Conservation (phyloP, 2,329 filamentous ascomycete species). For the Plectosphaerella cucumerina region DNA sequence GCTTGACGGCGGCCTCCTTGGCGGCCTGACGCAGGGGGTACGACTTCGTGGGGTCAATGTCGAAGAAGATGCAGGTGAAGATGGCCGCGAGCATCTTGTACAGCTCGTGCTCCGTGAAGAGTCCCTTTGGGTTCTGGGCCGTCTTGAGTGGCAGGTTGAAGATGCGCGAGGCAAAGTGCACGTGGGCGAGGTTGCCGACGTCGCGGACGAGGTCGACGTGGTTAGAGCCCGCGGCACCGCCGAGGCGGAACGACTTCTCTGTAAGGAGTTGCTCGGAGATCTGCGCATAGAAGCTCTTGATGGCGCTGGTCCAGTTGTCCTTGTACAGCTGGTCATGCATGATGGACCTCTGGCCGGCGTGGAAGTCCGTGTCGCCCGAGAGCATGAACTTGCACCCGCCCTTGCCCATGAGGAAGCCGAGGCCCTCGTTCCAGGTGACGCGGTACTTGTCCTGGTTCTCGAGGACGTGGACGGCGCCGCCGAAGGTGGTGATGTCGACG, state of each 20-base stretch:
- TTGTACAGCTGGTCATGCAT: conserved; percentile 56
- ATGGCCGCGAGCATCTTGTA: conserved; percentile 62
- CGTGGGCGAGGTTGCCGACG: conserved; percentile 63
- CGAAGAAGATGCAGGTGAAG: conserved; percentile 62
- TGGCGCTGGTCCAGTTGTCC: conserved; percentile 55
- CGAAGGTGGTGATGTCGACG: conserved; percentile 57
- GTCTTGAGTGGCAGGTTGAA: conserved; percentile 68
- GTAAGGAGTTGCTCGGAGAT: conserved; percentile 58
- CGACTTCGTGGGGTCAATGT: conserved; percentile 61
- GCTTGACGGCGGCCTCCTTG: conserved; percentile 50
- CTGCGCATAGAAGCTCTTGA: conserved; percentile 64
- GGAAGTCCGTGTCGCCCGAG: conserved; percentile 42
- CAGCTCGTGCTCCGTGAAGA: conserved; percentile 51
- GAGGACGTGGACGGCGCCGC: conserved; percentile 58
- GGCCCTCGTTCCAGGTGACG: conserved; percentile 58
- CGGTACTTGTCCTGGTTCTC: conserved; percentile 58
- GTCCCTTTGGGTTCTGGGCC: conserved; percentile 52
- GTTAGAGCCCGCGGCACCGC: conserved; percentile 42
- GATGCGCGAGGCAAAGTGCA: conserved; percentile 57
- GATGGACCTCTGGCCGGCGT: conserved; percentile 45
- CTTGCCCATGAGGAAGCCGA: conserved; percentile 57
- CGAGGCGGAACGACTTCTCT: conserved; percentile 61
- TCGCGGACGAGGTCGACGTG: conserved; percentile 71
- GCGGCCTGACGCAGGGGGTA: conserved; percentile 60
- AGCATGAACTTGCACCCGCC: conserved; percentile 54